phyloP scores from a whole-genome alignment of 2,329 filamentous ascomycete species.

The Colletotrichum agaves region DNA sequence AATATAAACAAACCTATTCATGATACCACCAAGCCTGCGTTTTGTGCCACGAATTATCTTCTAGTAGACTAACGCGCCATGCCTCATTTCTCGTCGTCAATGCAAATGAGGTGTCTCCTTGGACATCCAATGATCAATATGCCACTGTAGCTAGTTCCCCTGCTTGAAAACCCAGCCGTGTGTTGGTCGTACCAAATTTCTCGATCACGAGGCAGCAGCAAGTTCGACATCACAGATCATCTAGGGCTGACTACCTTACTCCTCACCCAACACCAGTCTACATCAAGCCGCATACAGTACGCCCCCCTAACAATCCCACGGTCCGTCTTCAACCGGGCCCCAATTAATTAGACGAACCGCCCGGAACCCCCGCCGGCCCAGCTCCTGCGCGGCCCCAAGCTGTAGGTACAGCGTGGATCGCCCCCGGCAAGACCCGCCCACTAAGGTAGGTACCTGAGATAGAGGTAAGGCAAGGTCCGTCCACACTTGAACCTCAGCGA shows the following conservation, averaged over 20 bases:
- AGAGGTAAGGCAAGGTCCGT: background rate
- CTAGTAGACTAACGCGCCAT: too few species aligned
- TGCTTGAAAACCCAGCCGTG: too few species aligned
- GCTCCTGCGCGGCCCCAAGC: too few species aligned
- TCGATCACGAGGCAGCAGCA: background rate
- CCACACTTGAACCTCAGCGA: background rate
- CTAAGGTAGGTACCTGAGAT: background rate
- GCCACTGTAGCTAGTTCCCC: too few species aligned
- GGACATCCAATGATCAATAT: too few species aligned
- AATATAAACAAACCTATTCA: background rate
- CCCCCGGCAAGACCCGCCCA: constrained; percentile 29
- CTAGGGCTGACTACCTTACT: background rate
- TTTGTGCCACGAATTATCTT: background rate
- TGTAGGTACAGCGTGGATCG: constrained; percentile 26
- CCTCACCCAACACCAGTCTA: too few species aligned
- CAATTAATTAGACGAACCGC: constrained; percentile 1
- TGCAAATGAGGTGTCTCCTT: too few species aligned
- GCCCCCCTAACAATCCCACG: too few species aligned
- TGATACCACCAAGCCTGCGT: background rate
- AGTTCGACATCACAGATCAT: background rate
- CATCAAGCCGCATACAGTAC: background rate
- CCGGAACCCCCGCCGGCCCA: background rate
- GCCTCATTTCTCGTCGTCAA: too few species aligned
- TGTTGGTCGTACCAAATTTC: too few species aligned
- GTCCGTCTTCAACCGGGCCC: background rate